Conservation (phyloP, 2,329 filamentous ascomycete species). For the Ophiostoma sp. region DNA sequence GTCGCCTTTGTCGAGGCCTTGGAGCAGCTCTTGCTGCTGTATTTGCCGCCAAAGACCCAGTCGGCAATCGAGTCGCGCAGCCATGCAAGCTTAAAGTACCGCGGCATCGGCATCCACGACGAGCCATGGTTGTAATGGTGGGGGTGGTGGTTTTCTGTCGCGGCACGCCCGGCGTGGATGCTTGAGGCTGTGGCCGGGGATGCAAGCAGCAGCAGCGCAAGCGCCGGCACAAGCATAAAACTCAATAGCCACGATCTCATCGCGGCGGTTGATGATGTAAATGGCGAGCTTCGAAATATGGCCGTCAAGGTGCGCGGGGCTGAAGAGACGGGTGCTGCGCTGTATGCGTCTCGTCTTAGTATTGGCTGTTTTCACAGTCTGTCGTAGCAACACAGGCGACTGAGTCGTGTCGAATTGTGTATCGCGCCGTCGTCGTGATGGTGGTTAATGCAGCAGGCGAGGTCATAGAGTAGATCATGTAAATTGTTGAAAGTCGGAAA, state of each 20-base stretch:
- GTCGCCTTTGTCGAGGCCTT: background rate
- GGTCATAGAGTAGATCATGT: background rate
- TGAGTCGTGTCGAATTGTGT: constrained; percentile 1
- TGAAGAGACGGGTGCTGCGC: background rate
- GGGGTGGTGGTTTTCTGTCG: constrained; percentile 1
- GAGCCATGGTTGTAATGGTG: background rate
- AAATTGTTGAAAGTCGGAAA: background rate
- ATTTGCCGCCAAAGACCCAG: constrained; percentile 14
- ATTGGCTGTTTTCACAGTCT: background rate
- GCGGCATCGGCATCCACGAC: constrained; percentile 15
- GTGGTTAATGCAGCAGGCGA: background rate
- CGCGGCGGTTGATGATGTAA: background rate
- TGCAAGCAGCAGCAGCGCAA: background rate
- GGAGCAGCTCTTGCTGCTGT: background rate
- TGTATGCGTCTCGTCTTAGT: background rate
- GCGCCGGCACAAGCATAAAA: constrained; percentile 11
- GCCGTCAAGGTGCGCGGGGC: constrained; percentile 4
- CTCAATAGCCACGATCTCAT: constrained; percentile 18
- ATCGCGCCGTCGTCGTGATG: background rate
- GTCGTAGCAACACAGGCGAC: background rate
- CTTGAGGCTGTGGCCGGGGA: constrained; percentile 16
- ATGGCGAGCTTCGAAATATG: background rate
- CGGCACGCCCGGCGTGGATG: background rate
- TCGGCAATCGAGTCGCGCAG: constrained; percentile 39
- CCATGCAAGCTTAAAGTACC: constrained; percentile 47